phyloP scores from a whole-genome alignment of 2,329 filamentous ascomycete genomes.

The Falciphora oryzae region DNA sequence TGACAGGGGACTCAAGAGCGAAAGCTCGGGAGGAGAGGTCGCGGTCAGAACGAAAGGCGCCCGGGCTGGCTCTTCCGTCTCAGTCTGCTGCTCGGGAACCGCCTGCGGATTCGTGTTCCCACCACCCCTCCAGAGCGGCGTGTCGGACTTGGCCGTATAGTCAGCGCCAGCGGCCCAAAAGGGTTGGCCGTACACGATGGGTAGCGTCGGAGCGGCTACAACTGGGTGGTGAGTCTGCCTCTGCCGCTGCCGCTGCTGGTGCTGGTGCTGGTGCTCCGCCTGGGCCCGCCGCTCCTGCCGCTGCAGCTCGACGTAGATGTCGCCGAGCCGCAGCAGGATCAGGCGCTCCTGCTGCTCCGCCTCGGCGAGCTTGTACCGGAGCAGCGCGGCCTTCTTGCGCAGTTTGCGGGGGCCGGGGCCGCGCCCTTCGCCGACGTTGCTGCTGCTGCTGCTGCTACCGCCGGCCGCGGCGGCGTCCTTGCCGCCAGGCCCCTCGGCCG shows the following conservation, averaged over 20 bases:
- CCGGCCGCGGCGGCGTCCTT: neutral
- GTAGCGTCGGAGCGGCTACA: neutral
- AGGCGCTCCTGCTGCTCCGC: conserved; percentile 40
- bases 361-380: conserved; percentile 38
- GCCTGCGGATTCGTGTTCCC: neutral
- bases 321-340: conserved; percentile 40
- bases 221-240: conserved; percentile 2
- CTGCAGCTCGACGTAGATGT: conserved; percentile 44
- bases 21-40: neutral
- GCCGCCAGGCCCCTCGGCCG: neutral
- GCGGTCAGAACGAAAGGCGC: neutral
- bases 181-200: neutral
- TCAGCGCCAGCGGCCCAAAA: neutral
- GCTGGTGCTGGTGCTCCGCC: conserved; percentile 21
- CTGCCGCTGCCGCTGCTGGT: conserved; percentile 13
- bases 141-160: neutral
- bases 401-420: conserved; percentile 21
- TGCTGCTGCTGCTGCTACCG: too few relatives aligned
- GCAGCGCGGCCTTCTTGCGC: conserved; percentile 35
- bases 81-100: neutral
- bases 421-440: conserved; percentile 12
- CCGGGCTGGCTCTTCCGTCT: neutral
- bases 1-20: conserved; percentile 14
- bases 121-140: neutral
- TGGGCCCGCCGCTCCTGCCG: conserved; percentile 34